These are phyloP conservation scores for Alternaria conjuncta DNA, from an alignment of 2,329 filamentous ascomycete genomes.

Conservation along the genomic window DNA sequence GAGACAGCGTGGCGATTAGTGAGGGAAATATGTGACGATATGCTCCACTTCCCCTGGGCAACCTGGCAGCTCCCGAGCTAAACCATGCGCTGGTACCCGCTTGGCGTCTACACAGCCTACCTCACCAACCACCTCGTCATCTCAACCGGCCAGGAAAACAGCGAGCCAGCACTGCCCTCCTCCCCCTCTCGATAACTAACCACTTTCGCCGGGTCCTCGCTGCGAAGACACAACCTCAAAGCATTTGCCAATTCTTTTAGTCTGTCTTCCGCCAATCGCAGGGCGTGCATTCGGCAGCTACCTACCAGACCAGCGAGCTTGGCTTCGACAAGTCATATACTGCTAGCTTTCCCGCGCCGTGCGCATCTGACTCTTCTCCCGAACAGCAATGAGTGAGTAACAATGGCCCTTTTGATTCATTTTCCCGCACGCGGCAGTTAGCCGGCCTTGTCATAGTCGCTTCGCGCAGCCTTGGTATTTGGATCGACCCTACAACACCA, in stretches of 20 bases:
- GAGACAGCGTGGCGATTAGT: conserved; percentile 1
- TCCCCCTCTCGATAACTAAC: conserved; percentile 6
- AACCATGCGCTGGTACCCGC: neutral
- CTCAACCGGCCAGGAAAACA: neutral
- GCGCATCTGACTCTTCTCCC: conserved; percentile 9
- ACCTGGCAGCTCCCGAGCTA: neutral
- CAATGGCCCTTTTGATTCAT: conserved; percentile 10
- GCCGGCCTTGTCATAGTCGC: conserved; percentile 11
- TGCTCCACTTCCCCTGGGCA: conserved; percentile 4
- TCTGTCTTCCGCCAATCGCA: conserved; percentile 7
- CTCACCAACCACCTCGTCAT: conserved; percentile 7
- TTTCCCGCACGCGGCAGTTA: conserved; percentile 8
- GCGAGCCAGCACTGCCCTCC: conserved; percentile 1
- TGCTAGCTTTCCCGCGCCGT: conserved; percentile 11
- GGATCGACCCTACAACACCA: conserved; percentile 1
- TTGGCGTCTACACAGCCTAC: conserved; percentile 6
- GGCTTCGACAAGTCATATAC: conserved; percentile 15
- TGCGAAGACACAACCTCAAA: neutral
- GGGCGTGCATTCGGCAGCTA: neutral
- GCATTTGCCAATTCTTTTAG: conserved; percentile 1
- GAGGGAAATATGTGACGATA: conserved; percentile 4
- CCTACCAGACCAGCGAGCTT: conserved; percentile 11
- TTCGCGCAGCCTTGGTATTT: conserved; percentile 12
- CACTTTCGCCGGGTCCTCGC: conserved; percentile 2
- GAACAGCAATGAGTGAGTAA: conserved; percentile 28